Percentiles rank a stretch among this genome's conserved stretches.
Evolutionary conservation across 2,329 filamentous ascomycete genomes (phyloP).

Genomic region (Neofusicoccum kwambonambiense): DNA sequence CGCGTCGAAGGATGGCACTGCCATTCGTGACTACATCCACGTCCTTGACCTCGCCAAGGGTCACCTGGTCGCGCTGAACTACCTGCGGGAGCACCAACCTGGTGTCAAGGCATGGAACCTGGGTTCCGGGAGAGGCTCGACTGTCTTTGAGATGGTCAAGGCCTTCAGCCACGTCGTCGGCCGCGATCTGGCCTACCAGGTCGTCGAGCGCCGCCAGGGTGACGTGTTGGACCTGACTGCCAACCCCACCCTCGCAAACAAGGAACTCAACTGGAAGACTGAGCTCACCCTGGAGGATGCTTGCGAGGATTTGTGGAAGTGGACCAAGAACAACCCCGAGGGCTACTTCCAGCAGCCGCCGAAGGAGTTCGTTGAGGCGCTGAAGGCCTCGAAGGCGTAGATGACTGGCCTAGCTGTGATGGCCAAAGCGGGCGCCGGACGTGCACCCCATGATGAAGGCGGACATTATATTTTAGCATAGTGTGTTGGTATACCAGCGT

Average conservation of each 20-base stretch:
- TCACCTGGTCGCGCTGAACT: slow-evolving; percentile 85
- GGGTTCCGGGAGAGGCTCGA: slow-evolving; percentile 90
- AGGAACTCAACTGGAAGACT: slow-evolving; percentile 90
- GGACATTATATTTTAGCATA: not conserved
- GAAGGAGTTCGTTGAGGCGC: slow-evolving; percentile 67
- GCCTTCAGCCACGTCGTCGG: slow-evolving; percentile 88
- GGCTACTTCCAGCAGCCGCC: slow-evolving; percentile 94
- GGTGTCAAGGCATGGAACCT: slow-evolving; percentile 96
- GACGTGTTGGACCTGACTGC: slow-evolving; percentile 95
- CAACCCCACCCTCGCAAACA: slow-evolving; percentile 81
- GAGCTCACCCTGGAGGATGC: slow-evolving; percentile 87
- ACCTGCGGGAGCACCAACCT: slow-evolving; percentile 78
- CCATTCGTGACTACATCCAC: slow-evolving; percentile 98
- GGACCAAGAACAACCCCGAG: slow-evolving; percentile 95
- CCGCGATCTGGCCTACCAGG: slow-evolving; percentile 80
- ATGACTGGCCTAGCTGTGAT: slow-evolving; percentile 3
- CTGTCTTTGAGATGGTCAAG: slow-evolving; percentile 95
- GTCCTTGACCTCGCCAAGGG: slow-evolving; percentile 85
- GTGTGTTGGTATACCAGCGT: slow-evolving; percentile 13
- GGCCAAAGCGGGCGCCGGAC: not conserved
- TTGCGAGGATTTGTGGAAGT: slow-evolving; percentile 91
- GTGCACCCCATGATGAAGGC: not conserved
- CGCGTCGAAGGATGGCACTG: slow-evolving; percentile 82
- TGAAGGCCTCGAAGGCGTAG: slow-evolving; percentile 24
- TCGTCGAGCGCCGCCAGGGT: slow-evolving; percentile 76